These are phyloP conservation scores for Urochloa ruziziensis DNA, from an alignment of 176 grass and related monocot species.

Conservation along the genomic window DNA sequence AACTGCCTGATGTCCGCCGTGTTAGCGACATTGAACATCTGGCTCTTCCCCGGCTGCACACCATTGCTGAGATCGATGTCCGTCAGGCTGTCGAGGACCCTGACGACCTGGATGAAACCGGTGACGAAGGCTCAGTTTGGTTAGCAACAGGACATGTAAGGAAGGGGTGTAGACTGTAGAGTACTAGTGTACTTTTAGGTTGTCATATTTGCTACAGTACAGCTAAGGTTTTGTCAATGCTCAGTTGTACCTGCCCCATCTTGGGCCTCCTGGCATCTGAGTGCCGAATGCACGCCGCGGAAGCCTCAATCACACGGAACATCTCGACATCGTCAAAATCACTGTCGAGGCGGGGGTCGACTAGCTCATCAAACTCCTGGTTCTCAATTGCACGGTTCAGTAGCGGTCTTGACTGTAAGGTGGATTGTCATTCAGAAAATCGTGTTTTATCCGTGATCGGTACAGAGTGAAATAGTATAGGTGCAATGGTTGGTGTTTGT, in stretches of 20 bases:
- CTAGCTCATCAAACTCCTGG: constrained; percentile 67
- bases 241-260: constrained; percentile 78
- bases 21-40: constrained; percentile 74
- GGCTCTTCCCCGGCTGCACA: constrained; percentile 76
- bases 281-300: constrained; percentile 86
- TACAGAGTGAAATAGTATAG: not conserved
- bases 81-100: constrained; percentile 67
- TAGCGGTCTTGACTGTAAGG: constrained; percentile 59
- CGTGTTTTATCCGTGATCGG: not conserved
- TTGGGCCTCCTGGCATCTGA: constrained; percentile 73
- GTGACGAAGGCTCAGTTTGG: not conserved
- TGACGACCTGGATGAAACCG: constrained; percentile 57
- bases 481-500: not conserved
- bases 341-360: constrained; percentile 52
- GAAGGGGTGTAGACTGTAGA: not conserved
- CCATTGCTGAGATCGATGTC: constrained; percentile 89
- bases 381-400: constrained; percentile 60
- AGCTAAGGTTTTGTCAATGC: not conserved
- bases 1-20: constrained; percentile 75
- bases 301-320: constrained; percentile 72
- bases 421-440: not conserved
- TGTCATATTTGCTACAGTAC: not conserved
- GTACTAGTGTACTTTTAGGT: no score
- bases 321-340: constrained; percentile 76
- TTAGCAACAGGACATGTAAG: not conserved